A percentile compares a stretch with the other conserved stretches of the same genome.
phyloP scores from a whole-genome alignment of 192 early-diverging fungal species.

The Gryganskiella cystojenkinii region DNA sequence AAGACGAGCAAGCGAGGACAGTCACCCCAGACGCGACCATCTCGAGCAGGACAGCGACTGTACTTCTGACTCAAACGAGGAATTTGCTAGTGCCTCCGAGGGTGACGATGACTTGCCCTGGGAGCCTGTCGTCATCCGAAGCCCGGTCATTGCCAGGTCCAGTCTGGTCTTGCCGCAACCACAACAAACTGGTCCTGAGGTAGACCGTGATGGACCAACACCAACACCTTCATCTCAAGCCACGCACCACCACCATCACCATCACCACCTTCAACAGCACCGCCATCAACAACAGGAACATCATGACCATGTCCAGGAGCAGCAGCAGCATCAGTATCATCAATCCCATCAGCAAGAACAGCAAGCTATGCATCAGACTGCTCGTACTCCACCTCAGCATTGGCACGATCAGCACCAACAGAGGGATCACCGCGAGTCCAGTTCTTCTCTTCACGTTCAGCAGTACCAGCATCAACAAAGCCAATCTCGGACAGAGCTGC shows the following conservation, averaged over 20 bases:
- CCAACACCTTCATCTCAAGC: not conserved
- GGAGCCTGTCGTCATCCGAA: slow-evolving; percentile 39
- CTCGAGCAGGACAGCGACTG: slow-evolving; percentile 13
- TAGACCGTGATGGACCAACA: not conserved
- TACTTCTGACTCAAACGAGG: slow-evolving; percentile 46
- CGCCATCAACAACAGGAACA: not conserved
- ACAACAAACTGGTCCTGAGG: not conserved
- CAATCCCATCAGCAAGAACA: not conserved
- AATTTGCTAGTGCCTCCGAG: slow-evolving; percentile 52
- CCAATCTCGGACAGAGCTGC: not conserved
- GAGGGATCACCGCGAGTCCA: not conserved
- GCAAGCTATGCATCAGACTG: too few species aligned
- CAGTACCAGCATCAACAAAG: slow-evolving; percentile 5
- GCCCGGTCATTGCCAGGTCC: slow-evolving; percentile 29
- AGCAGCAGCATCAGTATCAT: slow-evolving; percentile 1
- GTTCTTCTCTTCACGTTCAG: not conserved
- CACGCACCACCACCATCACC: slow-evolving; percentile 2
- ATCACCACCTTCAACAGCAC: not conserved
- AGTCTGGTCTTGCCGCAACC: slow-evolving; percentile 5
- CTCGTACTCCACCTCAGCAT: not conserved
- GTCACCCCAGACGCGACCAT: slow-evolving; percentile 3
- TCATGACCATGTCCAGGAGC: not conserved
- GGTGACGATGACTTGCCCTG: slow-evolving; percentile 48
- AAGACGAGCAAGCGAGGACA: not conserved
- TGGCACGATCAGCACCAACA: not conserved